These are phyloP conservation scores for Ceratopteris richardii DNA, from an alignment of 75 land plant genomes.

Conservation along the genomic window DNA sequence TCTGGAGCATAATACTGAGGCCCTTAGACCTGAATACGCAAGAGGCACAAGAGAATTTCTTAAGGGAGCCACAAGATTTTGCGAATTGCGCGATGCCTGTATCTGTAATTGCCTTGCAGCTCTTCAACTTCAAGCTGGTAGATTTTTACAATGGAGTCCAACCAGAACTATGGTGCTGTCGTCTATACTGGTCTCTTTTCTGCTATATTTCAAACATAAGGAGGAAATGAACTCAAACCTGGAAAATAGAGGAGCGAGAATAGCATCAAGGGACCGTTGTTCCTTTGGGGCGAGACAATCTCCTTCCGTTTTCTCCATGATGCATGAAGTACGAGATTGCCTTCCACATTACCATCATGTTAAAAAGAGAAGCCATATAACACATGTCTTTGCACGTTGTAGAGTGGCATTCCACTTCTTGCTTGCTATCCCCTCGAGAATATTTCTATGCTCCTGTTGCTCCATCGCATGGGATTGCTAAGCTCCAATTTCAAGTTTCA, in stretches of 20 bases:
- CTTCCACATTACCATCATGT: too few relatives aligned
- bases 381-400: too few relatives aligned
- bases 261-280: conserved; percentile 15
- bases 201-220: conserved; percentile 40
- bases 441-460: too few relatives aligned
- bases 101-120: conserved; percentile 44
- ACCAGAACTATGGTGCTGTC: conserved; percentile 29
- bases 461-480: too few relatives aligned
- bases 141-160: conserved; percentile 18
- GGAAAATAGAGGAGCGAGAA: conserved; percentile 15
- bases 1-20: conserved; percentile 50
- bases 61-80: conserved; percentile 17
- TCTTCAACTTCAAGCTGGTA: conserved; percentile 46
- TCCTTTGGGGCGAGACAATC: conserved; percentile 33
- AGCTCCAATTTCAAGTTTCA: too few relatives aligned
- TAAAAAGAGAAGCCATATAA: too few relatives aligned
- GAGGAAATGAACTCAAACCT: conserved; percentile 30
- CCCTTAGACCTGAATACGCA: conserved; percentile 28
- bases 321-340: too few relatives aligned
- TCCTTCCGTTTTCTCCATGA: too few relatives aligned
- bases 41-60: conserved; percentile 43
- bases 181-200: conserved; percentile 27
- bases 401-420: too few relatives aligned
- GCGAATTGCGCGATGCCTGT: conserved; percentile 33
- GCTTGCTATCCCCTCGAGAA: too few relatives aligned